Base-by-base conservation (phyloP, 176 grass and related monocot genomes). In the Carex parvula region DNA sequence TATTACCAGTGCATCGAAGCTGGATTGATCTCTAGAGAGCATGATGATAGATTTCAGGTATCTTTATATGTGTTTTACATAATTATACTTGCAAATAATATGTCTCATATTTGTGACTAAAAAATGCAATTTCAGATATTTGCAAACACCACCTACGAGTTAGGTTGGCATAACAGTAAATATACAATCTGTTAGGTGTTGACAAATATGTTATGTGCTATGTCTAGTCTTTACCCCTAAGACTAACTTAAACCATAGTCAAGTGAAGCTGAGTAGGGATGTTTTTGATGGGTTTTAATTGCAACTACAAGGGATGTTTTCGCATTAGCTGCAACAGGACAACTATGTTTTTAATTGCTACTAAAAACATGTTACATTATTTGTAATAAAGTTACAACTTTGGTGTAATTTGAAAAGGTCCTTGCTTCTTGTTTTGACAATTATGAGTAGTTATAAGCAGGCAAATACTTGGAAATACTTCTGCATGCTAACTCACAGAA, bases 41-140 rank as follows among this genome's bases (percentile, higher is more conserved):
- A 90, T 6, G 92, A 98, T 90, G 92, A 98, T 75, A 94, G 91
- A 86, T 94, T 94, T 82, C 95, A 90, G 80, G 79, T 81, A 81
- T 81, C 42, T 81, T 39, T 24, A 44, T 44, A n/a, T 20, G 14
- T 60, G 41, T 44, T 7, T 20, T 26, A 6, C 9, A 42, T 81
- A 39, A 41, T 11, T 59, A 18, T 55, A 79, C 22, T 63, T 42
- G 57, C 56, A 59, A 80, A 80, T 72, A 52, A 29, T 54, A 30
- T 15, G 10, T 76, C 71, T 54, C 6, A 17, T 56, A 33, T 56
- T 24, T 26, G 3, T 77, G 0, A 32, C 50, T 77, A 29, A 6
- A 77, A 53, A 75, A 55, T 56, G 6, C 13, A 54, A 77, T 77
- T 55, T 77, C 12, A 54, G 73, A 56, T 56, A 75, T 52, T 75